These are phyloP conservation scores for Protea cynaroides DNA, from an alignment of 164 flowering plant genomes.

Conservation along the genomic window DNA sequence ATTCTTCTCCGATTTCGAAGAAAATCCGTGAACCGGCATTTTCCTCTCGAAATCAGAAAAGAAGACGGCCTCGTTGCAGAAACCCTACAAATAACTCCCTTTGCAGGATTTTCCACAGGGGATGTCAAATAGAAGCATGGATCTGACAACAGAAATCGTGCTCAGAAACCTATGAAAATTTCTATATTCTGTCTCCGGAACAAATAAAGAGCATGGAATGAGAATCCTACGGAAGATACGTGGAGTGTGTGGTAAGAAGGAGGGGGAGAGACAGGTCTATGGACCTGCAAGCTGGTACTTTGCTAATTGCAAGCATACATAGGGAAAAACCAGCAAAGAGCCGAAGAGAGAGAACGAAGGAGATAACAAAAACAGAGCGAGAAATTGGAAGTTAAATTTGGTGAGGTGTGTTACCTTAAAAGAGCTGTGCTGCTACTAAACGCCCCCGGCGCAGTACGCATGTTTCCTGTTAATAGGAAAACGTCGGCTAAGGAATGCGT, in stretches of 20 bases:
- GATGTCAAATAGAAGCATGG: background rate
- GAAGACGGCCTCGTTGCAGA: background rate
- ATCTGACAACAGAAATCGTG: slow-evolving; percentile 2
- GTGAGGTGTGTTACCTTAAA: slow-evolving; percentile 6
- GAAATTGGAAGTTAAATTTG: slow-evolving; percentile 34
- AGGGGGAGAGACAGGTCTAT: slow-evolving; percentile 1
- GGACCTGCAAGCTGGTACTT: background rate
- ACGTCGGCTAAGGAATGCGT: too few species aligned
- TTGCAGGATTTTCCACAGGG: too few species aligned
- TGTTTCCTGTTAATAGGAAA: too few species aligned
- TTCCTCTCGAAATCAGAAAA: background rate
- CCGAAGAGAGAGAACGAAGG: background rate
- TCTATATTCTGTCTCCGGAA: background rate
- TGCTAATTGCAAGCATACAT: background rate
- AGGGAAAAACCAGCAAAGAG: background rate
- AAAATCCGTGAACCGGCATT: slow-evolving; percentile 46
- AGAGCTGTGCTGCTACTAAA: background rate
- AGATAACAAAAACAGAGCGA: slow-evolving; percentile 4
- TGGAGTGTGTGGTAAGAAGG: slow-evolving; percentile 5
- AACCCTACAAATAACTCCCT: slow-evolving; percentile 20
- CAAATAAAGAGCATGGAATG: background rate
- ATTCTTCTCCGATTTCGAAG: slow-evolving; percentile 47
- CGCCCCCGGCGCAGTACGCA: slow-evolving; percentile 4
- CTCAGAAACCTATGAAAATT: background rate
- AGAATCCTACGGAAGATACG: background rate